Conservation (phyloP, 768 basidiomycete genomes). For the Sarcodon sp. region DNA sequence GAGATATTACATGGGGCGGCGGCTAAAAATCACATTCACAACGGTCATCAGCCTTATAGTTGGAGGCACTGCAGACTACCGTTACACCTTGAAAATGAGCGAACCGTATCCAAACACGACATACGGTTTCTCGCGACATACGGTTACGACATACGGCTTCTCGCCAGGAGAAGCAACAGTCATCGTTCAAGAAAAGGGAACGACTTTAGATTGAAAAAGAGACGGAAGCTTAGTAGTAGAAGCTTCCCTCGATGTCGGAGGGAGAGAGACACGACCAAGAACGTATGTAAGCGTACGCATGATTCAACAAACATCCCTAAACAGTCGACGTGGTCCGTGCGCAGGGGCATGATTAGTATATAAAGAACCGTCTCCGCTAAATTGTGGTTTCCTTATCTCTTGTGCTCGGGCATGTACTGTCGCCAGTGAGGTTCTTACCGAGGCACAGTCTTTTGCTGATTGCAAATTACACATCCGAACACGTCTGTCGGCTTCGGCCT, state of each 20-base stretch:
- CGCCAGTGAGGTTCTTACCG: constrained; percentile 93
- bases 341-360: not conserved
- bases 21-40: constrained; percentile 34
- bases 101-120: constrained; percentile 90
- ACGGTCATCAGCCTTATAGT: not conserved
- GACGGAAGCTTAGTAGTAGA: not conserved
- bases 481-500: constrained; percentile 79
- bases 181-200: not conserved
- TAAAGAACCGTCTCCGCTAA: no score
- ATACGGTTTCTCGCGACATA: constrained; percentile 28
- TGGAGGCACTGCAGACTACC: not conserved
- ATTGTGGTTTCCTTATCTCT: constrained; percentile 23
- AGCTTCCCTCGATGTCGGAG: not conserved
- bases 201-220: not conserved
- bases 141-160: constrained; percentile 53
- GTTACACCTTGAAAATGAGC: constrained; percentile 74
- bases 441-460: constrained; percentile 93
- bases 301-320: not conserved
- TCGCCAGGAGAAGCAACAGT: not conserved
- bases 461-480: constrained; percentile 98
- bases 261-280: not conserved
- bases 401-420: constrained; percentile 95
- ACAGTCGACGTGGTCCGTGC: not conserved
- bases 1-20: constrained; percentile 61
- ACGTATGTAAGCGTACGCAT: not conserved